A percentile compares a stretch with the other conserved stretches of the same genome.
Evolutionary conservation across 495 filamentous ascomycete species (phyloP).

Genomic region (Xylaria longipes): DNA sequence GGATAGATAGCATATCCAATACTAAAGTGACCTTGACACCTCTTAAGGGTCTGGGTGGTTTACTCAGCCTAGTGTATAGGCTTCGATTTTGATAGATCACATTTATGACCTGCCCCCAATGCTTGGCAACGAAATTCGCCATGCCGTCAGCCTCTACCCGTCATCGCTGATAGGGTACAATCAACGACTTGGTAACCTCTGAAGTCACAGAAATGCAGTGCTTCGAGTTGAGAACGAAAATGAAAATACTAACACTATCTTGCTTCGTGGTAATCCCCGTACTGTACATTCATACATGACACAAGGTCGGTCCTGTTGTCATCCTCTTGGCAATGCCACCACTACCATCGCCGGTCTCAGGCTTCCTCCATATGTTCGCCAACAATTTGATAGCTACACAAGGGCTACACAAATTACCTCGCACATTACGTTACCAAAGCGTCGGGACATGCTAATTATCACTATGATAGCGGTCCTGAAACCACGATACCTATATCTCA

Average conservation of each 20-base stretch:
- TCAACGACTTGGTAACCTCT: background rate
- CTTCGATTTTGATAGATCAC: conserved; percentile 1
- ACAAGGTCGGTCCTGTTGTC: background rate
- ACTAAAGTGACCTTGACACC: background rate
- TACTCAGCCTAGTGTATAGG: background rate
- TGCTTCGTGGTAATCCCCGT: background rate
- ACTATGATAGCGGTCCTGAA: background rate
- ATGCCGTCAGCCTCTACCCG: background rate
- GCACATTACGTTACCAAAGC: background rate
- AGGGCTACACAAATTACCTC: background rate
- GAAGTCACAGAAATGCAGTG: background rate
- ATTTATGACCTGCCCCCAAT: background rate
- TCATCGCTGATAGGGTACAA: background rate
- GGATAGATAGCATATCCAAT: background rate
- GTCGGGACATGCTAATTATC: conserved; percentile 4
- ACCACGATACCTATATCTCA: background rate
- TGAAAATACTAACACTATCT: background rate
- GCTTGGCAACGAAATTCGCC: background rate
- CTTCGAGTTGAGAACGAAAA: background rate
- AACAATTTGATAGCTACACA: background rate
- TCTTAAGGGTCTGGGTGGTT: background rate
- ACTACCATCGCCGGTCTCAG: background rate
- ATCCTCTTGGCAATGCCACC: background rate
- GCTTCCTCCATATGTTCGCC: background rate
- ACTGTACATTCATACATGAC: background rate